phyloP scores from a whole-genome alignment of 371 early-diverging fungal species.

The Mucor circinelloides region DNA sequence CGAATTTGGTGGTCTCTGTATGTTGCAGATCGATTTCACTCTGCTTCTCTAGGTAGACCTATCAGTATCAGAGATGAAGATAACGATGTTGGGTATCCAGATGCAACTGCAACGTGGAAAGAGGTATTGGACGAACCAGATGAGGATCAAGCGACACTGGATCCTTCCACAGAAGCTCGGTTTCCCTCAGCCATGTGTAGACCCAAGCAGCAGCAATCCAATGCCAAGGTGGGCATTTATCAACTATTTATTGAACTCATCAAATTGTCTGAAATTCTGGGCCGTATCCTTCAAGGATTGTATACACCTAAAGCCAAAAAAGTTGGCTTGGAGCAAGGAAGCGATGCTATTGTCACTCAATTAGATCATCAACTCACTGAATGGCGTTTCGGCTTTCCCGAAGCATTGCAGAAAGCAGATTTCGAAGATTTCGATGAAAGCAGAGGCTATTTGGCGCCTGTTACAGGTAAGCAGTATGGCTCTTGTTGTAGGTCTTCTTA shows the following conservation, averaged over 20 bases:
- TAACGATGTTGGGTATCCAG: constrained; percentile 46
- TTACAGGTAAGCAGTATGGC: constrained; percentile 32
- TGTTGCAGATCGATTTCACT: constrained; percentile 46
- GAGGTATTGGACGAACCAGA: constrained; percentile 46
- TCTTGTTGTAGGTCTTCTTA: not conserved
- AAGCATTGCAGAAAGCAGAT: constrained; percentile 34
- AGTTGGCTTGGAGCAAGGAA: constrained; percentile 39
- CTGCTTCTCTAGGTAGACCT: constrained; percentile 48
- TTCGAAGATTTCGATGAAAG: constrained; percentile 42
- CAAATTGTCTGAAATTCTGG: constrained; percentile 48
- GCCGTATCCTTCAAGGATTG: constrained; percentile 43
- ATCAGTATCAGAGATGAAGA: constrained; percentile 52
- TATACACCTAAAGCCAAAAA: constrained; percentile 49
- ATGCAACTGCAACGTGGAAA: constrained; percentile 37
- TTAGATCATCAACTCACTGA: constrained; percentile 47
- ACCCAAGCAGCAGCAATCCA: constrained; percentile 17
- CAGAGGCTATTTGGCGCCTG: constrained; percentile 40
- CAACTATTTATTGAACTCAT: constrained; percentile 46
- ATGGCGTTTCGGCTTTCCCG: constrained; percentile 49
- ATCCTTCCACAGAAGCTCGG: constrained; percentile 8
- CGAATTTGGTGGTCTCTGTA: constrained; percentile 52
- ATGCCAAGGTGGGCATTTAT: constrained; percentile 37
- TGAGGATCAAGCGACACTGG: constrained; percentile 11
- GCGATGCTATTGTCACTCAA: constrained; percentile 45
- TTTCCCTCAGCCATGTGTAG: constrained; percentile 42